Evolutionary conservation across 306 rosid species (phyloP).

Genomic region (Cicer chorassanicum): DNA sequence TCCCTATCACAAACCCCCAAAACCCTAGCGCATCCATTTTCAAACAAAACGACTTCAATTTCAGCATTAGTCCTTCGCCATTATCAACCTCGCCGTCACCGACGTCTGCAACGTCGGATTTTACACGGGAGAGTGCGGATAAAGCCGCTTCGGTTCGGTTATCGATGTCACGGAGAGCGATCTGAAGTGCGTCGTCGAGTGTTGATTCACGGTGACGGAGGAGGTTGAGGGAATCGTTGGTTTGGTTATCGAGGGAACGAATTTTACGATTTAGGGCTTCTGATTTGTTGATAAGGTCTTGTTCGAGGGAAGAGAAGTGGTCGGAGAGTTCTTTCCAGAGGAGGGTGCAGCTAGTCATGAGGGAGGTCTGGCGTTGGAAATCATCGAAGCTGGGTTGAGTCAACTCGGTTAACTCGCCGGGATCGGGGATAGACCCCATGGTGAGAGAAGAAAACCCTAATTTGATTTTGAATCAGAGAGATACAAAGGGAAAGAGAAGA

Average conservation of each 20-base stretch:
- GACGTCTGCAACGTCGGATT: not conserved
- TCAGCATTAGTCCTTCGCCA: constrained; percentile 65
- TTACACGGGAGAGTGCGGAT: constrained; percentile 3
- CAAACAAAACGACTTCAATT: constrained; percentile 67
- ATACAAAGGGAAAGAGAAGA: not conserved
- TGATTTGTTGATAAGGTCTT: constrained; percentile 73
- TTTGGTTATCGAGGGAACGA: constrained; percentile 60
- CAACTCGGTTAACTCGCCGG: constrained; percentile 90
- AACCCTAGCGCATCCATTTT: constrained; percentile 77
- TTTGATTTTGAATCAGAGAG: constrained; percentile 27
- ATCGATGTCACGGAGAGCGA: constrained; percentile 75
- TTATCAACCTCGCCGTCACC: constrained; percentile 70
- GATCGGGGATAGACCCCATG: constrained; percentile 99
- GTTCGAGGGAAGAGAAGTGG: constrained; percentile 82
- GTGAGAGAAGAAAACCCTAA: constrained; percentile 44
- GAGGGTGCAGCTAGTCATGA: constrained; percentile 93
- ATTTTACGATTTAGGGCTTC: constrained; percentile 73
- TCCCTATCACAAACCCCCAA: constrained; percentile 75
- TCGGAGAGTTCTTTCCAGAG: constrained; percentile 98
- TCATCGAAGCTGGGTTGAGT: constrained; percentile 85
- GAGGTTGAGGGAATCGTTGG: constrained; percentile 65
- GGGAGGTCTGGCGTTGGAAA: constrained; percentile 91
- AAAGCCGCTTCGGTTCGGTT: constrained; percentile 64
- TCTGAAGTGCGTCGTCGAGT: constrained; percentile 69
- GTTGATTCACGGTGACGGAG: constrained; percentile 84